Evolutionary conservation across 768 basidiomycete genomes (phyloP).

Genomic region (Chiua virens): DNA sequence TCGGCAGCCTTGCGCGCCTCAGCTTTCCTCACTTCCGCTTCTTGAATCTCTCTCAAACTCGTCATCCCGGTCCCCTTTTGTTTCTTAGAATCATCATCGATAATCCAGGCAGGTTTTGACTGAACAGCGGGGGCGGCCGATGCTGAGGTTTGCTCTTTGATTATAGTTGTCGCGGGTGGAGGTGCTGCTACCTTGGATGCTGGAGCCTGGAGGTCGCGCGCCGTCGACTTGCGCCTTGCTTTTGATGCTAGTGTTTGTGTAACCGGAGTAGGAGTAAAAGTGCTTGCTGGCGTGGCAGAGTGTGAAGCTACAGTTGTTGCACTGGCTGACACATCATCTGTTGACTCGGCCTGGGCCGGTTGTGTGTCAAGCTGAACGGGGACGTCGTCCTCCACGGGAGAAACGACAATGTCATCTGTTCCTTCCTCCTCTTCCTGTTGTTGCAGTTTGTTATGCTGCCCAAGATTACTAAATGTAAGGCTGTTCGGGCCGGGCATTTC

Average conservation of each 20-base stretch:
- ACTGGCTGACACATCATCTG: conserved; percentile 5
- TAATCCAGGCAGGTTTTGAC: conserved; percentile 62
- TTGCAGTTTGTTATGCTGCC: conserved; percentile 58
- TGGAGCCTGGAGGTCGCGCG: conserved; percentile 25
- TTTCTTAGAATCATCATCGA: conserved; percentile 68
- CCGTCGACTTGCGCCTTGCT: conserved; percentile 27
- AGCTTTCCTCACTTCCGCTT: conserved; percentile 80
- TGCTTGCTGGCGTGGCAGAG: conserved; percentile 7
- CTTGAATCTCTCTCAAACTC: conserved; percentile 93
- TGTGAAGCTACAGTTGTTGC: conserved; percentile 1
- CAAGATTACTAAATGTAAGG: conserved; percentile 57
- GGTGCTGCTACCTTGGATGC: conserved; percentile 16
- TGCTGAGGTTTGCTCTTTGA: conserved; percentile 26
- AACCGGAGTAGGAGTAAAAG: conserved; percentile 10
- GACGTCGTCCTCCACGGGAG: conserved; percentile 15
- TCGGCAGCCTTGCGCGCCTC: conserved; percentile 77
- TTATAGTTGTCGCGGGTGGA: conserved; percentile 2
- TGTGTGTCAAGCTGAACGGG: conserved; percentile 16
- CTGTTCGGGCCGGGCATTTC: conserved; percentile 44
- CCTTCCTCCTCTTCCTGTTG: conserved; percentile 33
- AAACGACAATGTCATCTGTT: conserved; percentile 14
- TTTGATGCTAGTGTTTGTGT: conserved; percentile 26
- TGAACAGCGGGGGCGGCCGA: conserved; percentile 22
- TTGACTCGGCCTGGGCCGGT: conserved; percentile 13
- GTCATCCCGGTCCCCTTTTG: conserved; percentile 42